Percentiles rank a stretch among this genome's conserved stretches.
These are phyloP conservation scores for Bipolaris bicolor DNA, from an alignment of 2,329 filamentous ascomycete species.

Conservation along the genomic window DNA sequence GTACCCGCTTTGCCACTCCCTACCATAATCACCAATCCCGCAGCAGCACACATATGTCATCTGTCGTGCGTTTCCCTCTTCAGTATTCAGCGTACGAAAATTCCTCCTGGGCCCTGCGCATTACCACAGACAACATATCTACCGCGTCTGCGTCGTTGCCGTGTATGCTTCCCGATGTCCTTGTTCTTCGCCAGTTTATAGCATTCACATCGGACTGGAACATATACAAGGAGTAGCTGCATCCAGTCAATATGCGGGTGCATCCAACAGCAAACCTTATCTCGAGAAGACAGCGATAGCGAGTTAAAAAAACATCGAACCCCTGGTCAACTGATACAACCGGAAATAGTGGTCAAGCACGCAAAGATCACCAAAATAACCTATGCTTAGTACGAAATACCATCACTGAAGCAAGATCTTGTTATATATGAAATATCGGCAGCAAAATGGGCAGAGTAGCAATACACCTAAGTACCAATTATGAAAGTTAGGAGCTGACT, in stretches of 20 bases:
- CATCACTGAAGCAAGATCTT: too few species aligned
- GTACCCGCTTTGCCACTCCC: constrained; percentile 7
- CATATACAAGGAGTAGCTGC: constrained; percentile 68
- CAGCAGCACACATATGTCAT: constrained; percentile 1
- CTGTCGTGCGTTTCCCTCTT: background rate
- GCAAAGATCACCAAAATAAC: background rate
- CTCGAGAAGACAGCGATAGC: constrained; percentile 12
- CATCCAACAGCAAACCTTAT: constrained; percentile 61
- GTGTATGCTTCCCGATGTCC: background rate
- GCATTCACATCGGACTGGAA: constrained; percentile 5
- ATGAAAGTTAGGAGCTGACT: too few species aligned
- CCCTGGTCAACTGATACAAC: background rate
- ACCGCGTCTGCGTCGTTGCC: background rate
- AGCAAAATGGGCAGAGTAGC: too few species aligned
- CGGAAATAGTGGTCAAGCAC: constrained; percentile 1
- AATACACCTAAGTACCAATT: too few species aligned
- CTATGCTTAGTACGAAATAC: too few species aligned
- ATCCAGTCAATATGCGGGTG: constrained; percentile 79
- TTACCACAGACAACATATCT: background rate
- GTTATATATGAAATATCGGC: too few species aligned
- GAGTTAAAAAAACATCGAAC: too few species aligned
- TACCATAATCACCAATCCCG: background rate
- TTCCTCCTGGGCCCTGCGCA: background rate
- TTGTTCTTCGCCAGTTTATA: background rate
- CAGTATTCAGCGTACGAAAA: background rate